Base-by-base conservation (phyloP, 768 basidiomycete species). In the Suillus bovinus region DNA sequence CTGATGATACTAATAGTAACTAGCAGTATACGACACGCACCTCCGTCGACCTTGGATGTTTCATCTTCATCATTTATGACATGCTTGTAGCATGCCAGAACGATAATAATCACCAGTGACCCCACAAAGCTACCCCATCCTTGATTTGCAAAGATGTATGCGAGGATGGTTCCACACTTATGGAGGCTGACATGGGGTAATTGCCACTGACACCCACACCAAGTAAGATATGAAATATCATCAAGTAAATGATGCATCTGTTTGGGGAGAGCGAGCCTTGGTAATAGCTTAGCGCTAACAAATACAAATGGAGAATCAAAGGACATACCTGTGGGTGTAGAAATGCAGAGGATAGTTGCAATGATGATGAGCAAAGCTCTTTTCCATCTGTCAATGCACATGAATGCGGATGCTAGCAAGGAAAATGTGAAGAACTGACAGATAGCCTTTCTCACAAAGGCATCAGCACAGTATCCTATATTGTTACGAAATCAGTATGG, bases 121-220 rank as follows among this genome's bases (percentile, higher is more conserved):
- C 88, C 90, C 39, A 85, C 68, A 59, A 93, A 80, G 44, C 80
- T 85, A 34, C 91, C 90, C 89, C 89, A 91, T 11, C 90, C 91
- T 72, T 91, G 87, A 71, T 87, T 88, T 0, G 88, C 80, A 66
- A 91, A 91, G 67, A 90, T 88, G 69, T 89, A 90, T 24, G 86
- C 80, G n/a, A 93, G 80, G 74, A 93, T 80, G 0, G 87, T 87
- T 0, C 91, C 91, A 17, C 89, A 82, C 57, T 89, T 85, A 39
- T 83, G 78, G 83, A 83, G 0, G 90, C 89, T 10, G 83, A 85
- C 89, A 91, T 88, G 2, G 90, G 89, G 69, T 91, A 91, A 71
- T 91, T 91, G 3, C 88, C 91, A 17, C 90, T 91, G 0, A 93
- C 85, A 27, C 91, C 91, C 20, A 93, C 75, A 0, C 91, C 91